phyloP scores from a whole-genome alignment of 164 flowering plant genomes.

The Stephania japonica region DNA sequence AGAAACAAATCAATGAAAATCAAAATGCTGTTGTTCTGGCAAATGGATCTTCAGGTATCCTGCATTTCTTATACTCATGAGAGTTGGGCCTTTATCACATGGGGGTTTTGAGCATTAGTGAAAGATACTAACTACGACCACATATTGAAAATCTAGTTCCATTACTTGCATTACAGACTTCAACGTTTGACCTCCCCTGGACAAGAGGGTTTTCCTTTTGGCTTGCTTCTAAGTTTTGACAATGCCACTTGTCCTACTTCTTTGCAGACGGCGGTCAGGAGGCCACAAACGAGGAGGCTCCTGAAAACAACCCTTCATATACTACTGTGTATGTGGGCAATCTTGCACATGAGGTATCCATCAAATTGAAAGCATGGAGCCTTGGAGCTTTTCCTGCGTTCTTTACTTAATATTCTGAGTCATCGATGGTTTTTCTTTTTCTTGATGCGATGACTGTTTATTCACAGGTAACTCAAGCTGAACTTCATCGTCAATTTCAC shows the following conservation, averaged over 20 bases:
- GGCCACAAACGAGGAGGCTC: slow-evolving; percentile 62
- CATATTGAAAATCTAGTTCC: background rate
- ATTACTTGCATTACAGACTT: background rate
- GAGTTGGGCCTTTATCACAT: background rate
- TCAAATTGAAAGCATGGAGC: background rate
- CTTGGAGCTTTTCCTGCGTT: background rate
- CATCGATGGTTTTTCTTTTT: background rate
- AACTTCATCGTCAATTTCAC: slow-evolving; percentile 93
- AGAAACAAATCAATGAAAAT: slow-evolving; percentile 59
- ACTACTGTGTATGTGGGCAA: slow-evolving; percentile 98
- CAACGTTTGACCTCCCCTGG: background rate
- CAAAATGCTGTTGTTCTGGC: slow-evolving; percentile 84
- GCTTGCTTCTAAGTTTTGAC: background rate
- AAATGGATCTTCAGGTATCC: slow-evolving; percentile 76
- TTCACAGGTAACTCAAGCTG: slow-evolving; percentile 77
- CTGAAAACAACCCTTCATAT: slow-evolving; percentile 86
- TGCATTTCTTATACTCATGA: background rate
- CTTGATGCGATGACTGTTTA: background rate
- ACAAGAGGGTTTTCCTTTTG: too few relatives aligned
- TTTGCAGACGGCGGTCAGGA: slow-evolving; percentile 80
- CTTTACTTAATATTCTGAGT: background rate
- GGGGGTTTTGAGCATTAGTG: background rate
- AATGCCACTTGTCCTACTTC: background rate
- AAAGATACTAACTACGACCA: background rate
- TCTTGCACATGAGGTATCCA: slow-evolving; percentile 82